These are phyloP conservation scores for Trichoderma semiorbis DNA, from an alignment of 2,329 filamentous ascomycete species.

Conservation along the genomic window DNA sequence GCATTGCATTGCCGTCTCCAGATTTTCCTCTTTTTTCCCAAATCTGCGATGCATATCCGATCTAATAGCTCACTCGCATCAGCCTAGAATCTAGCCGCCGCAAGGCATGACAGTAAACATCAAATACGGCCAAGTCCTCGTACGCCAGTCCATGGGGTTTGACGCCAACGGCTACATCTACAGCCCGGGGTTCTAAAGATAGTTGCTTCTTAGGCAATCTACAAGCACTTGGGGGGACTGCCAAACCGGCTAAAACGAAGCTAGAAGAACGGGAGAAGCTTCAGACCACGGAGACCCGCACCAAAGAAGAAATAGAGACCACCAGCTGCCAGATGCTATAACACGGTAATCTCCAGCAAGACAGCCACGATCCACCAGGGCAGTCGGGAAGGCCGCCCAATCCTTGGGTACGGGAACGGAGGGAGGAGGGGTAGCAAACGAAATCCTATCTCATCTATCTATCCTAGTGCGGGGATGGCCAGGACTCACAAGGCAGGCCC, in stretches of 20 bases:
- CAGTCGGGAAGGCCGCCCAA: constrained; percentile 11
- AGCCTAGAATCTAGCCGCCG: not conserved
- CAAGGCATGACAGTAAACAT: not conserved
- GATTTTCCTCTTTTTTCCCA: not conserved
- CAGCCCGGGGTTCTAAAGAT: constrained; percentile 14
- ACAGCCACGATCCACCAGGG: constrained; percentile 12
- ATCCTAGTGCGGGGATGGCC: not conserved
- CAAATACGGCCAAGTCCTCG: not conserved
- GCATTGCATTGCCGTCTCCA: not conserved
- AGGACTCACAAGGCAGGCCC: not conserved
- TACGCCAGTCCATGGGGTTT: not conserved
- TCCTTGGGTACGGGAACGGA: not conserved
- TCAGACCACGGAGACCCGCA: constrained; percentile 12
- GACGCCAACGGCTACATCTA: constrained; percentile 9
- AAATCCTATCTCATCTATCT: not conserved
- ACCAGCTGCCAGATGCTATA: constrained; percentile 2
- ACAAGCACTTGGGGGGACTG: not conserved
- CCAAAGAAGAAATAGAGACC: constrained; percentile 5
- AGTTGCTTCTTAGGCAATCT: not conserved
- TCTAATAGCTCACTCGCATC: not conserved
- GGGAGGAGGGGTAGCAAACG: not conserved
- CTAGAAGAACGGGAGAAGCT: constrained; percentile 11
- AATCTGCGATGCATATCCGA: not conserved
- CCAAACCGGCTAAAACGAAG: constrained; percentile 3
- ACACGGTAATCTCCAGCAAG: constrained; percentile 17